Conservation (phyloP, 2,329 filamentous ascomycete genomes). For the Nothophaeocryptopus gaeumannii region DNA sequence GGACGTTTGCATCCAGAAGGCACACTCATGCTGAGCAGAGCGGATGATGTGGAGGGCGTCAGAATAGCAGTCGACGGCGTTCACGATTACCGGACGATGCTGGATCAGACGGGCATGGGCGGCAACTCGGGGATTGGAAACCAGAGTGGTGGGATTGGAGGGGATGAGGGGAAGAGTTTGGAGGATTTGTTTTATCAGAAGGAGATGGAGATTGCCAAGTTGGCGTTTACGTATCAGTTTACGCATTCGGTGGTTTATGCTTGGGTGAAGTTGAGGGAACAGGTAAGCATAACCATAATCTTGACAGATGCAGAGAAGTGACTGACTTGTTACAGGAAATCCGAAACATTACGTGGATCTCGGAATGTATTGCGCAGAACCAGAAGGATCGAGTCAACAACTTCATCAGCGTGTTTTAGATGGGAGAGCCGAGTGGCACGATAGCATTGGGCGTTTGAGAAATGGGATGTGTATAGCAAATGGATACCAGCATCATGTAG, state of each 20-base stretch:
- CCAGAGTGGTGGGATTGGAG: slow-evolving; percentile 74
- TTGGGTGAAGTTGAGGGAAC: slow-evolving; percentile 95
- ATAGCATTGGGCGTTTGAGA: too few relatives aligned
- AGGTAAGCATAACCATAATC: slow-evolving; percentile 59
- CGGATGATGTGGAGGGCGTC: slow-evolving; percentile 92
- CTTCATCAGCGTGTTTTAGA: slow-evolving; percentile 93
- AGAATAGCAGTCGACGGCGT: slow-evolving; percentile 90
- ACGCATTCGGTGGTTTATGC: slow-evolving; percentile 93
- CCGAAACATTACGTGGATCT: slow-evolving; percentile 98
- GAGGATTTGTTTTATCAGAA: slow-evolving; percentile 99
- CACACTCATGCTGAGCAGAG: slow-evolving; percentile 87
- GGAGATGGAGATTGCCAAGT: slow-evolving; percentile 97
- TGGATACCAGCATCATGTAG: too few relatives aligned
- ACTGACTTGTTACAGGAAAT: slow-evolving; percentile 69
- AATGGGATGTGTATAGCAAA: too few relatives aligned
- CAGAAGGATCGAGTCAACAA: slow-evolving; percentile 99
- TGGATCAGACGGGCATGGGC: slow-evolving; percentile 82
- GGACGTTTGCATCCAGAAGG: slow-evolving; percentile 92
- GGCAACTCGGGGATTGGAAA: slow-evolving; percentile 70
- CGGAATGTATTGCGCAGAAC: slow-evolving; percentile 98
- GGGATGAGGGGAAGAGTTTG: slow-evolving; percentile 78
- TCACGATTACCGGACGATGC: slow-evolving; percentile 90
- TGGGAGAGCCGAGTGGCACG: too few relatives aligned
- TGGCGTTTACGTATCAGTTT: slow-evolving; percentile 93
- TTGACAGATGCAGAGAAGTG: neutral